phyloP scores from a whole-genome alignment of 208 protist species.

The Trypanosoma platydactyli region DNA sequence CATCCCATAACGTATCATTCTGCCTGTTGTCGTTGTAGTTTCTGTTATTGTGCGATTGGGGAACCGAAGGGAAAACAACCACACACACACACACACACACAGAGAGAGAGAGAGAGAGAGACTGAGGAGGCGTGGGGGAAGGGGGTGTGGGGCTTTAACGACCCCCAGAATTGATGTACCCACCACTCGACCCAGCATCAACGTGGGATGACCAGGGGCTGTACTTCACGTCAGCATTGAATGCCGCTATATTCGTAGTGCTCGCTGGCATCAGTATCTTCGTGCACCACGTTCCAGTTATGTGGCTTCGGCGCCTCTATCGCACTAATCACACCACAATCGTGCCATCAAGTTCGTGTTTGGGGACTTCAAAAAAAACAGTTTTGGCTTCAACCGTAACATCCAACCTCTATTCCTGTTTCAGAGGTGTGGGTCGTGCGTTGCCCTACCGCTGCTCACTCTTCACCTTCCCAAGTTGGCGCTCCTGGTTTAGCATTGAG shows the following conservation, averaged over 20 bases:
- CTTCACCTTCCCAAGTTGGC: slow-evolving; percentile 41
- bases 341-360: slow-evolving; percentile 12
- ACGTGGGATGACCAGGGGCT: slow-evolving; percentile 85
- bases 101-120: slow-evolving; percentile 6
- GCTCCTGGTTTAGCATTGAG: slow-evolving; percentile 67
- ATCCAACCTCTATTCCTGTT: not conserved
- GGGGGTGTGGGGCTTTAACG: not conserved
- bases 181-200: slow-evolving; percentile 13
- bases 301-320: slow-evolving; percentile 82
- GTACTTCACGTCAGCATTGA: slow-evolving; percentile 52
- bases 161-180: not conserved
- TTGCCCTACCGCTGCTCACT: slow-evolving; percentile 62
- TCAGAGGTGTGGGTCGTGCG: slow-evolving; percentile 49
- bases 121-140: not conserved
- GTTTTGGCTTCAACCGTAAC: not conserved
- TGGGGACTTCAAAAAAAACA: not conserved
- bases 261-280: slow-evolving; percentile 43
- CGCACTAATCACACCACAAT: slow-evolving; percentile 74
- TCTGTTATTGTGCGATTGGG: slow-evolving; percentile 6
- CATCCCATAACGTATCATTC: slow-evolving; percentile 14
- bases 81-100: not conserved
- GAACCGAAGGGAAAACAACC: slow-evolving; percentile 14
- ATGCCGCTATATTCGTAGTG: slow-evolving; percentile 30
- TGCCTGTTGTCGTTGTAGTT: slow-evolving; percentile 9
- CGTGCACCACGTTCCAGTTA: slow-evolving; percentile 34